A percentile compares a stretch with the other conserved stretches of the same genome.
Evolutionary conservation across 1,139 yeast species (phyloP).

Genomic region (Pichia sp.): DNA sequence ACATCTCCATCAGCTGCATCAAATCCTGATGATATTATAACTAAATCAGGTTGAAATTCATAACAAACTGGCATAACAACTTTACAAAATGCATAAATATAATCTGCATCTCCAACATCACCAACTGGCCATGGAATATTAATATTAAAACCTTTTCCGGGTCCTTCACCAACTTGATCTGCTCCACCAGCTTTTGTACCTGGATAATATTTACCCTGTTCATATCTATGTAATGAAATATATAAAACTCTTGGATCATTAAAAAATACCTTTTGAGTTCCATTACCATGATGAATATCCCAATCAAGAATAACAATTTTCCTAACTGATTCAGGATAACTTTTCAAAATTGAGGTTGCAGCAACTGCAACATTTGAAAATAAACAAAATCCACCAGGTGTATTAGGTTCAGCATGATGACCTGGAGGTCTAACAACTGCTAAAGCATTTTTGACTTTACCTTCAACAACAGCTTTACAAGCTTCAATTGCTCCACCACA

Average conservation of each 20-base stretch:
- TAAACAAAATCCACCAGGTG: conserved; percentile 95
- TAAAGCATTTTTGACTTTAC: conserved; percentile 80
- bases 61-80: conserved; percentile 85
- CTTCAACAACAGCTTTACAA: conserved; percentile 91
- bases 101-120: conserved; percentile 95
- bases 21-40: conserved; percentile 90
- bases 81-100: conserved; percentile 82
- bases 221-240: conserved; percentile 87
- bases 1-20: conserved; percentile 99
- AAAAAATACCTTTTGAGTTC: conserved; percentile 89
- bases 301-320: conserved; percentile 84
- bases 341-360: conserved; percentile 73
- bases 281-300: conserved; percentile 99
- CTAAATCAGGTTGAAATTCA: conserved; percentile 90
- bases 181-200: conserved; percentile 81
- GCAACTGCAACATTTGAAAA: conserved; percentile 98
- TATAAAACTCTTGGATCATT: conserved; percentile 88
- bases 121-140: conserved; percentile 94
- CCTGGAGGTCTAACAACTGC: conserved; percentile 99
- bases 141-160: conserved; percentile 79
- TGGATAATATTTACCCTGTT: conserved; percentile 88
- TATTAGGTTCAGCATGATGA: conserved; percentile 96
- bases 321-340: conserved; percentile 84
- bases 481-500: conserved; percentile 98
- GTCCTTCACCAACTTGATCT: conserved; percentile 74